A percentile compares a stretch with the other conserved stretches of the same genome.
Conservation (phyloP, 2,329 filamentous ascomycete species). For the Colletotrichum tanaceti region DNA sequence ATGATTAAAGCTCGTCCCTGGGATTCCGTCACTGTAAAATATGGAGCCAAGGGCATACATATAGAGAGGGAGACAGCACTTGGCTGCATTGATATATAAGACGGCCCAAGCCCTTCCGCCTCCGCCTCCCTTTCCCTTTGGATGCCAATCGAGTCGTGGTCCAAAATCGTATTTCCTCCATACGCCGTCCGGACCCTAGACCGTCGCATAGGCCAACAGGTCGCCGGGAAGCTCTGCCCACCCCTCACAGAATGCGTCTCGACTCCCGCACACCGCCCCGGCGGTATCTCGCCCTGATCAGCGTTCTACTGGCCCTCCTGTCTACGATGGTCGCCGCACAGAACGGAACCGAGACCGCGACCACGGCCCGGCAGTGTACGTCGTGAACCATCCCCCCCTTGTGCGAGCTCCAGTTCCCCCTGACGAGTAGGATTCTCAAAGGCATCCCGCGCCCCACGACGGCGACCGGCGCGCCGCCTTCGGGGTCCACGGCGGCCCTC, state of each 20-base stretch:
- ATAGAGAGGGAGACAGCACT: too few species aligned
- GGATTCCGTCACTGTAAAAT: not conserved
- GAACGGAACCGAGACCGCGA: not conserved
- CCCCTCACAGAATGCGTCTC: slow-evolving; percentile 1
- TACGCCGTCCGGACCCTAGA: too few species aligned
- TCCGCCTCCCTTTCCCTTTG: too few species aligned
- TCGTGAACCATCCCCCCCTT: not conserved
- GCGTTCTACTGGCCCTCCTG: not conserved
- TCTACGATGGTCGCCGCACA: slow-evolving; percentile 11
- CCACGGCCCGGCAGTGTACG: slow-evolving; percentile 17
- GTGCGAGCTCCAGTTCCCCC: not conserved
- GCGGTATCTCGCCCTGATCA: not conserved
- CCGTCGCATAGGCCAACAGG: not conserved
- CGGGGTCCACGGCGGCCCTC: not conserved
- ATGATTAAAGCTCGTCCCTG: too few species aligned
- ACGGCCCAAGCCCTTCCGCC: not conserved
- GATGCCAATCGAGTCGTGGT: not conserved
- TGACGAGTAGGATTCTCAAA: not conserved
- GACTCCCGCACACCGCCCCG: not conserved
- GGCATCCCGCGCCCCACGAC: slow-evolving; percentile 20
- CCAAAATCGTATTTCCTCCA: not conserved
- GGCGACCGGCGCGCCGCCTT: not conserved
- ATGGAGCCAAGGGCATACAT: not conserved
- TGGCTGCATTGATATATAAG: slow-evolving; percentile 1
- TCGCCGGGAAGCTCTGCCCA: not conserved